Evolutionary conservation across 2,329 filamentous ascomycete species (phyloP), one percentile per base, ranked within the genome.

Genomic region (Cercospora janseana): DNA sequence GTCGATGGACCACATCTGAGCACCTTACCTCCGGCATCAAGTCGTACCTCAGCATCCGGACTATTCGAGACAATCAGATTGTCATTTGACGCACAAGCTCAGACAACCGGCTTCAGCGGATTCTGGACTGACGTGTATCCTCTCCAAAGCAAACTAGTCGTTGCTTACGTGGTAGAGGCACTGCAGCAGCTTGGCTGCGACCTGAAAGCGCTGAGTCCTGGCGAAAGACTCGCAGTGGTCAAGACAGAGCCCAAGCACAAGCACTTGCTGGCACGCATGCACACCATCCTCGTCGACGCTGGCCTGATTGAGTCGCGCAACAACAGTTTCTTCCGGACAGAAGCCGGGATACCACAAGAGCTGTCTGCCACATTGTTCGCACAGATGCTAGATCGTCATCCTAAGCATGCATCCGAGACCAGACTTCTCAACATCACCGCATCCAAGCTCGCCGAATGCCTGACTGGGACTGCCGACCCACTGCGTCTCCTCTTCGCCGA

Each of bases 181-280:
- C 51, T 52, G 37, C 15, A 18, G n/a, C n/a, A 48, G 16, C 38
- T 55, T 13, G 52, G 52, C 4, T 52, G 49, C 16, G 24, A 51
- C 28, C 32, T 55, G 3, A 23, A 13, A 3, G 8, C 12, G 24
- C 8, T 48, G 4, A 26, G 13, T 16, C 10, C 41, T 20, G 52
- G 49, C 15, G 9, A 46, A 7, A 26, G 13, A 7, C 4, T 55
- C n/a, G 31, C 52, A 8, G 13, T 6, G 12, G n/a, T 49, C 5
- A 6, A 26, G 4, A 6, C 38, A 4, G 20, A 37, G 6, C 16
- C 28, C 9, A 42, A 55, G 37, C 49, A 55, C 29, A 23, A 23
- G 18, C 29, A 37, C n/a, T 24, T 55, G 3, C 13, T 52, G 34
- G 15, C 29, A 18, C 32, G 43, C 6, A 32, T 52, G 37, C 8